These are phyloP conservation scores for Heterobasidion occidentale DNA, from an alignment of 1,284 basidiomycete species.

Conservation along the genomic window DNA sequence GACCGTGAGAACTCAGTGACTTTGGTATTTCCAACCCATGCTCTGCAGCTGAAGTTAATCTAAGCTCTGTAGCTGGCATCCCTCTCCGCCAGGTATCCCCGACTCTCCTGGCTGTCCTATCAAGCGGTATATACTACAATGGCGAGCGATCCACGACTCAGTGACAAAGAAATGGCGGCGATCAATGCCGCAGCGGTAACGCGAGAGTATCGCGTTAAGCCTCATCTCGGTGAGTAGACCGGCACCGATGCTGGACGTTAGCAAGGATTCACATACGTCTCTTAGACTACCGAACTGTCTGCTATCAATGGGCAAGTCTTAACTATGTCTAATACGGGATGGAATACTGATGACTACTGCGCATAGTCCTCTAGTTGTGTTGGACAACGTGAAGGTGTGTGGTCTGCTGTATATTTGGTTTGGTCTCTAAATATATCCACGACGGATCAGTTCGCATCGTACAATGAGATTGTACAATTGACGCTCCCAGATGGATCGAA, in stretches of 20 bases:
- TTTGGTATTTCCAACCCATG: no score
- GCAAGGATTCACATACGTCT: neutral
- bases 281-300: conserved; percentile 15
- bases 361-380: conserved; percentile 82
- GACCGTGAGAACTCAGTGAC: no score
- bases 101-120: neutral
- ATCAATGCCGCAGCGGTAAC: conserved; percentile 87
- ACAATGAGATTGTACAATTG: conserved; percentile 97
- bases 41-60: no score
- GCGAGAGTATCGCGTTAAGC: conserved; percentile 77
- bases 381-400: conserved; percentile 96
- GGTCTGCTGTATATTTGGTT: conserved; percentile 5
- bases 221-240: conserved; percentile 61
- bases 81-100: neutral
- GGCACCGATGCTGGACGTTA: neutral
- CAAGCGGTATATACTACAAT: conserved; percentile 8
- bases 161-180: conserved; percentile 69
- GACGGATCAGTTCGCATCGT: conserved; percentile 81
- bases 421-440: conserved; percentile 6
- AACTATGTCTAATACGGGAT: conserved; percentile 2
- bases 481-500: conserved; percentile 94
- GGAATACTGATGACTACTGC: conserved; percentile 13
- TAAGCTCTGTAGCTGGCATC: no score
- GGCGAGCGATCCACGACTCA: conserved; percentile 52
- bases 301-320: conserved; percentile 77